phyloP scores from a whole-genome alignment of 1,139 yeast species.

The Pneumocystis carinii region DNA sequence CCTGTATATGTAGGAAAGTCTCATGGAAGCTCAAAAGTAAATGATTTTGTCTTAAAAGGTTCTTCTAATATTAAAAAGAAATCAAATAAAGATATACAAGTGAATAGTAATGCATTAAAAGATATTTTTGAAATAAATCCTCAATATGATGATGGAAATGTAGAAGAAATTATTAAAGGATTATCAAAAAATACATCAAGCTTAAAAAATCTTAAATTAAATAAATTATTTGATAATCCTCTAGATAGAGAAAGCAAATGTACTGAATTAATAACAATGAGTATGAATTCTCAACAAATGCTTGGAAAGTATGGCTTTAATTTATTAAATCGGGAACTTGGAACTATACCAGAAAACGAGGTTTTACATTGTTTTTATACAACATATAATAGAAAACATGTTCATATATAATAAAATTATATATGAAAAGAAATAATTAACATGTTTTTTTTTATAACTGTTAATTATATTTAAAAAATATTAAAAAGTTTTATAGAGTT shows the following conservation, averaged over 20 bases:
- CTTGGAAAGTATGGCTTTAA: background rate
- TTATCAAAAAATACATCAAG: background rate
- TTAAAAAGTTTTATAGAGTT: background rate
- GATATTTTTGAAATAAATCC: background rate
- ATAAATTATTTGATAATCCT: background rate
- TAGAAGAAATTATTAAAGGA: background rate
- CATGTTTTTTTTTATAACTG: background rate
- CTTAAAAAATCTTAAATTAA: background rate
- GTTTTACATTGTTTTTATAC: background rate
- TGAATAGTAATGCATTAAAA: background rate
- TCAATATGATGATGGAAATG: background rate
- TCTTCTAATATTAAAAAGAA: background rate
- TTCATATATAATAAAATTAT: background rate
- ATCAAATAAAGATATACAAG: background rate
- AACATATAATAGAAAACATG: background rate
- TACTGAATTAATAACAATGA: background rate
- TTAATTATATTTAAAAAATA: background rate
- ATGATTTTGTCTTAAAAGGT: background rate
- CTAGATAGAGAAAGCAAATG: background rate
- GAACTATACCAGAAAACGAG: background rate
- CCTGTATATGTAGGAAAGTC: background rate
- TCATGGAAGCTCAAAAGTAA: background rate
- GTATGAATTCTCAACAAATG: background rate
- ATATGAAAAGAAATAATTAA: background rate
- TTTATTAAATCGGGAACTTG: background rate